phyloP scores from a whole-genome alignment of 2,329 filamentous ascomycete genomes.

The Exophiala dermatitidis region DNA sequence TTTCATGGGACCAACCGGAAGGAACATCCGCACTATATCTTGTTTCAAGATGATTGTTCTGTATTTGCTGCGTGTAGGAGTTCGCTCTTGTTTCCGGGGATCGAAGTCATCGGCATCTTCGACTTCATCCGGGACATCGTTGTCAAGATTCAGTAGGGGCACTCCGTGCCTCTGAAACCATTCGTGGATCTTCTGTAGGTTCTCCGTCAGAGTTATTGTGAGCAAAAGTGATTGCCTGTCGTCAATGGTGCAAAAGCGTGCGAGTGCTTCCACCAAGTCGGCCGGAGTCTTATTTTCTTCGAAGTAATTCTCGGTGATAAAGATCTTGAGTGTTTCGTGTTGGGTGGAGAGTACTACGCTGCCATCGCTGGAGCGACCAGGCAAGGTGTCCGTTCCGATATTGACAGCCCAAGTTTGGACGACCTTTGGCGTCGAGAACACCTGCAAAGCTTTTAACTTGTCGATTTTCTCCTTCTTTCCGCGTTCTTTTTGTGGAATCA shows the following conservation, averaged over 20 bases:
- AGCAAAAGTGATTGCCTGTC: conserved; percentile 1
- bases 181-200: background rate
- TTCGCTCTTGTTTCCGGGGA: background rate
- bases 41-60: background rate
- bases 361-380: conserved; percentile 2
- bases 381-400: background rate
- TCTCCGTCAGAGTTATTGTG: conserved; percentile 1
- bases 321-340: conserved; percentile 2
- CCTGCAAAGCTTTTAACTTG: background rate
- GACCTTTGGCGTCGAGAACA: background rate
- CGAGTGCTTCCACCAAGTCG: conserved; percentile 6
- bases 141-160: conserved; percentile 1
- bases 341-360: conserved; percentile 4
- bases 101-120: conserved; percentile 5
- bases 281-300: background rate
- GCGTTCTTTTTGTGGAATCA: conserved; percentile 2
- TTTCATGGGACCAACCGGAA: background rate
- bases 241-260: conserved; percentile 4
- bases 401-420: conserved; percentile 5
- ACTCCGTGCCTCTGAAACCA: conserved; percentile 6
- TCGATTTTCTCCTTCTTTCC: conserved; percentile 5
- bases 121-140: background rate
- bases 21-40: conserved; percentile 2
- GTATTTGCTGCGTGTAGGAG: background rate
- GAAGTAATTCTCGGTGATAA: conserved; percentile 3